A percentile compares a stretch with the other conserved stretches of the same genome.
Evolutionary conservation across 2,329 filamentous ascomycete species (phyloP).

Genomic region (Pestalotiopsis sp.): DNA sequence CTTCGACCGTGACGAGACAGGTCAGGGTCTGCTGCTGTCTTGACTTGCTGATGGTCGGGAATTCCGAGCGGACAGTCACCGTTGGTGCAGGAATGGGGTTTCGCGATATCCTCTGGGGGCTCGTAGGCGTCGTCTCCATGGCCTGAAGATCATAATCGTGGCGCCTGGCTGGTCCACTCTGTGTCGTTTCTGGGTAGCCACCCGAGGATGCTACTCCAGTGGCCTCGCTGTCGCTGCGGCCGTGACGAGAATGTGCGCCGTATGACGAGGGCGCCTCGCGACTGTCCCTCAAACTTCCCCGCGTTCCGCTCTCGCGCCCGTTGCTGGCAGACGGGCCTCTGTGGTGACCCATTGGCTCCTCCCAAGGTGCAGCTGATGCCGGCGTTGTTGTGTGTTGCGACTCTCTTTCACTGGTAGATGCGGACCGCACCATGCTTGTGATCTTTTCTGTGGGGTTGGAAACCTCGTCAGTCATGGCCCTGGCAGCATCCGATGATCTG

Average conservation of each 20-base stretch:
- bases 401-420: constrained; percentile 66
- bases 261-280: constrained; percentile 48
- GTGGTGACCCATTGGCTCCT: constrained; percentile 46
- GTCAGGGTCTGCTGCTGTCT: constrained; percentile 94
- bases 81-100: constrained; percentile 89
- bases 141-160: constrained; percentile 96
- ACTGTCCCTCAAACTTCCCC: constrained; percentile 48
- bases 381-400: constrained; percentile 59
- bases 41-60: constrained; percentile 88
- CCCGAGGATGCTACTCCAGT: constrained; percentile 75
- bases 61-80: constrained; percentile 95
- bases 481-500: neutral
- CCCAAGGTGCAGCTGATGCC: constrained; percentile 70
- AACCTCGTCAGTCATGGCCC: constrained; percentile 20
- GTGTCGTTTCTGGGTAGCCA: constrained; percentile 77
- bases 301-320: constrained; percentile 38
- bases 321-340: constrained; percentile 7
- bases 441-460: constrained; percentile 74
- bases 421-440: constrained; percentile 86
- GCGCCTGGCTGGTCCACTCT: constrained; percentile 69
- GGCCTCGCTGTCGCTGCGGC: constrained; percentile 76
- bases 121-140: constrained; percentile 84
- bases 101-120: constrained; percentile 69
- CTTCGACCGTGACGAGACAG: constrained; percentile 91
- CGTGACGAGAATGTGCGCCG: constrained; percentile 54